A percentile compares a stretch with the other conserved stretches of the same genome.
Evolutionary conservation across 2,329 filamentous ascomycete genomes (phyloP).

Genomic region (Calonectria crousiana): DNA sequence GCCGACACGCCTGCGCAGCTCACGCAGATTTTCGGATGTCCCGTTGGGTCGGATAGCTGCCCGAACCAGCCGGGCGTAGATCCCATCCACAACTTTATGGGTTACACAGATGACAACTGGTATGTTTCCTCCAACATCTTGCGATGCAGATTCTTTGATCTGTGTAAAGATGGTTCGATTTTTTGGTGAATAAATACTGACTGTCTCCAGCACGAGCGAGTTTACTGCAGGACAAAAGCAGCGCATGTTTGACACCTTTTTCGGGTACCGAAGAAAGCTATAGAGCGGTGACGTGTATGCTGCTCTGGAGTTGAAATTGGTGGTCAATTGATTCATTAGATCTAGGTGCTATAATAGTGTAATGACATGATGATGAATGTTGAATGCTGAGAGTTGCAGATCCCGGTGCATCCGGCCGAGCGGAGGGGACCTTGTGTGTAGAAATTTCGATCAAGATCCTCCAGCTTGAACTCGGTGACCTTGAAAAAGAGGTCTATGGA

Average conservation of each 20-base stretch:
- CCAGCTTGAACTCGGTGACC: background rate
- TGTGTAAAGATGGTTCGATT: background rate
- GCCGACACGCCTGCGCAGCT: slow-evolving; percentile 53
- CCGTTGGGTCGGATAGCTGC: slow-evolving; percentile 41
- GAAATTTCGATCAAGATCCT: background rate
- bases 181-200: background rate
- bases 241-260: slow-evolving; percentile 7
- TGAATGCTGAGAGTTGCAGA: background rate
- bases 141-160: background rate
- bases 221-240: background rate
- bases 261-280: background rate
- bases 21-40: slow-evolving; percentile 38
- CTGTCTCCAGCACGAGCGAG: background rate
- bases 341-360: background rate
- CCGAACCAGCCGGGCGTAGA: background rate
- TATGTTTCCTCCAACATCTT: background rate
- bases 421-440: background rate
- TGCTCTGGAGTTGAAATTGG: background rate
- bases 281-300: background rate
- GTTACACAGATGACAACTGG: background rate
- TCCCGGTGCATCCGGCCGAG: background rate
- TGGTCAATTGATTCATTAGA: background rate
- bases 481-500: background rate
- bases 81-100: background rate
- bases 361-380: background rate